Evolutionary conservation across 2,329 filamentous ascomycete genomes (phyloP), one percentile per base, ranked within the genome.

Genomic region (Malbranchea zuffiana): DNA sequence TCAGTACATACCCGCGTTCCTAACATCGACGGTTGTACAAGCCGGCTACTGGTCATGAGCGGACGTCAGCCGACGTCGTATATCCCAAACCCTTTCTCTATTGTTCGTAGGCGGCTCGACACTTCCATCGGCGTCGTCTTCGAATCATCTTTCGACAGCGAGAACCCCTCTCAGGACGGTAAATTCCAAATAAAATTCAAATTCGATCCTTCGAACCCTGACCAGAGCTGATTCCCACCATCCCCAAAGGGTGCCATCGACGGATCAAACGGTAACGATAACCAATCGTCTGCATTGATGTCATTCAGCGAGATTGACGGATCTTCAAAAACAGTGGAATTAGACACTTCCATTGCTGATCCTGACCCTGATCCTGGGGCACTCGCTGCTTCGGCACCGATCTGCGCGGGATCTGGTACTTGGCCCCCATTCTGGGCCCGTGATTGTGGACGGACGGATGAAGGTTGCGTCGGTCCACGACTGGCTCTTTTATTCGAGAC

Each of bases 171-270:
- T 53, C 45, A 61, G 10, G 54, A 53, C 18, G 60, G 59, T 34
- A 63, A 41, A 47, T 64, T 64, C 59, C 59, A 64, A 17, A 64
- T 57, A 39, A 64, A 64, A 43, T 64, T 59, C 39, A 64, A 45
- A 7, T 53, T 54, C 2, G 57, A 55, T 3, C 57, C 57, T 40
- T 61, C 60, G 41, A 60, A 56, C 13, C 59, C 59, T 13, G 60
- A 57, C 32, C 60, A 58, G 21, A 42, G 17, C 36, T 61, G 60
- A 5, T 51, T 56, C 17, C 53, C 52, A 21, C 50, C 55, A 41
- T 60, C 57, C 1, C 59, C 57, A 45, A 64, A 64, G 0, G 61
- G 61, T 12, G 61, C 61, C 58, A 64, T 63, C 0, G 59, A 62
- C 3, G 60, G 60, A 44, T 63, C 60, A 38, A 63, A 63, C 3